These are phyloP conservation scores for Caryopteris hybrid DNA, from an alignment of 305 asterid species.

Conservation along the genomic window DNA sequence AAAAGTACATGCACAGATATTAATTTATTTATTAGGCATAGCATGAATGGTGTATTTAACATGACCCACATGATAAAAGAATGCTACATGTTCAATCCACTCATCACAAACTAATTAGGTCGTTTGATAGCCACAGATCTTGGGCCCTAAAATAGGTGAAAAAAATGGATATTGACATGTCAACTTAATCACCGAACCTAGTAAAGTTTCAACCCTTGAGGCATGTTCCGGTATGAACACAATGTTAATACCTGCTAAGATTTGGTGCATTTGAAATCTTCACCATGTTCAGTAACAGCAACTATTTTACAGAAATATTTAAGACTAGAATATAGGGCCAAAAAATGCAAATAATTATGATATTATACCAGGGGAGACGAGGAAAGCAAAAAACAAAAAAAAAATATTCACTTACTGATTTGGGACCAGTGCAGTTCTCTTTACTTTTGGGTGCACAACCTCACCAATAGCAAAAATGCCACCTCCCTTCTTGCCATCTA, in stretches of 20 bases:
- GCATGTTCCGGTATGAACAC: neutral
- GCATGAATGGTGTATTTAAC: neutral
- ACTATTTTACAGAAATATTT: neutral
- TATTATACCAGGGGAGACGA: neutral
- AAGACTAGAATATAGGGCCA: neutral
- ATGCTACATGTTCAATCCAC: neutral
- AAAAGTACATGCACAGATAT: neutral
- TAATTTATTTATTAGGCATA: neutral
- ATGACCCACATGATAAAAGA: neutral
- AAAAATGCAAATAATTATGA: neutral
- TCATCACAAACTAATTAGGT: neutral
- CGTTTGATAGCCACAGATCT: neutral
- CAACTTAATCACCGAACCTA: neutral
- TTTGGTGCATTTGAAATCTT: neutral
- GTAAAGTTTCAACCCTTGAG: neutral
- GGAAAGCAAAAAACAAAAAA: neutral
- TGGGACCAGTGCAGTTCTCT: constrained; percentile 39
- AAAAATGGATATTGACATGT: neutral
- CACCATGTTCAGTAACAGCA: neutral
- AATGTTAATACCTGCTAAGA: neutral
- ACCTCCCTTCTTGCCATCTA: constrained; percentile 70
- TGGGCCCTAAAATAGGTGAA: neutral
- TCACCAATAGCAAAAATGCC: constrained; percentile 92
- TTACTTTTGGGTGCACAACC: constrained; percentile 63
- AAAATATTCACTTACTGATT: constrained; percentile 38